Evolutionary conservation across 1,139 yeast species (phyloP).

Genomic region (Diutina catenulata): DNA sequence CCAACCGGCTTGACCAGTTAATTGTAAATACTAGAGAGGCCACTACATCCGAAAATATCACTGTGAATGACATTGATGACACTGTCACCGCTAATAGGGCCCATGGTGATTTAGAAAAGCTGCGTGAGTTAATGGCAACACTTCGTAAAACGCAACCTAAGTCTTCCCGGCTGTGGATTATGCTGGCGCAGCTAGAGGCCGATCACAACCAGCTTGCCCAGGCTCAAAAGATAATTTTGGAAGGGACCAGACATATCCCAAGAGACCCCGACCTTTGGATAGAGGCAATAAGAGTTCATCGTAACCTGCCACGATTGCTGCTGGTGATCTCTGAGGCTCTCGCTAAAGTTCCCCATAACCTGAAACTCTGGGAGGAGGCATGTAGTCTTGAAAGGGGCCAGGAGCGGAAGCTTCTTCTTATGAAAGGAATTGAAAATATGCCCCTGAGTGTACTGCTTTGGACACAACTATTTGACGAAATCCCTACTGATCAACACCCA

Average conservation of each 20-base stretch:
- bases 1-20: conserved; percentile 4
- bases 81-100: background rate
- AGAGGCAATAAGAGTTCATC: conserved; percentile 62
- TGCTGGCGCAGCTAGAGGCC: conserved; percentile 73
- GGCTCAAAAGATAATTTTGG: conserved; percentile 52
- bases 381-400: background rate
- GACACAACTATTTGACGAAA: conserved; percentile 39
- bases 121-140: conserved; percentile 52
- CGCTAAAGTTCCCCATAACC: background rate
- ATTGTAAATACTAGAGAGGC: conserved; percentile 7
- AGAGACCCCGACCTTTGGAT: conserved; percentile 70
- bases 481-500: conserved; percentile 31
- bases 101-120: conserved; percentile 44
- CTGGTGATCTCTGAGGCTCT: background rate
- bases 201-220: conserved; percentile 40
- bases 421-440: conserved; percentile 45
- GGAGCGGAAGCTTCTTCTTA: conserved; percentile 26
- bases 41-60: conserved; percentile 30
- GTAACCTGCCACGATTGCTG: conserved; percentile 10
- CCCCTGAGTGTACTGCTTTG: conserved; percentile 41
- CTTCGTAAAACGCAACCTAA: conserved; percentile 63
- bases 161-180: conserved; percentile 78
- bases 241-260: conserved; percentile 67
- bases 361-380: background rate
- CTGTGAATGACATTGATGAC: conserved; percentile 6